Evolutionary conservation across 2,329 filamentous ascomycete genomes (phyloP), one percentile per base, ranked within the genome.

Genomic region (Herpotrichia juniperi): DNA sequence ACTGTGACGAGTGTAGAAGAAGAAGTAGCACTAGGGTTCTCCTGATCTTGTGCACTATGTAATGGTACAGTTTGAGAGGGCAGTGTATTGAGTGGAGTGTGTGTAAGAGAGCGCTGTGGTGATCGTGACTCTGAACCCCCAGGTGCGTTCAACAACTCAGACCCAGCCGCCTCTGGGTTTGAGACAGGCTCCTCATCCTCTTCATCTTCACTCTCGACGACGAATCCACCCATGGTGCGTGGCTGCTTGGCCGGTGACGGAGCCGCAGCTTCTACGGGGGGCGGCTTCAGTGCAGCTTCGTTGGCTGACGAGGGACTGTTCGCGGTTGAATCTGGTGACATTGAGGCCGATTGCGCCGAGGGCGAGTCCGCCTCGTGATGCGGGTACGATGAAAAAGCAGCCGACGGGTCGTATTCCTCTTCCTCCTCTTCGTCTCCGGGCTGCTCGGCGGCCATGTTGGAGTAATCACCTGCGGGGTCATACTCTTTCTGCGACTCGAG

Each of bases 121-220:
- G 79, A 75, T n/a, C n/a, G n/a, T n/a, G n/a, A 40, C 68, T 72
- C 73, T 74, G 78, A 74, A 74, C 72, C 72, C 73, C 74, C 74
- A 71, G 75, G 68, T 67, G 77, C 74, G 75, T 78, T 76, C 71
- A 80, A 74, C 69, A 78, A 72, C 67, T 76, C 67, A 67, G 78
- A 69, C 68, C 74, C 78, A 67, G 76, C 79, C 66, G 77, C 74
- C 56, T 76, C 61, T 50, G 68, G 67, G 62, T 83, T 83, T 61
- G 85, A 55, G 57, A 68, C 66, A 56, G 70, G 67, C 61, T 69
- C 67, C 56, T 80, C 78, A 63, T 80, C 79, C 66, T 84, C 82
- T 67, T 83, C 81, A 71, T 82, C 81, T 68, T 85, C 82, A 70
- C 84, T 83, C 74, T 86, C 84, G 69, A 83, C 79, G 73, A 85